These are phyloP conservation scores for Coniochaeta prunicola DNA, from an alignment of 2,329 filamentous ascomycete genomes.

Conservation along the genomic window DNA sequence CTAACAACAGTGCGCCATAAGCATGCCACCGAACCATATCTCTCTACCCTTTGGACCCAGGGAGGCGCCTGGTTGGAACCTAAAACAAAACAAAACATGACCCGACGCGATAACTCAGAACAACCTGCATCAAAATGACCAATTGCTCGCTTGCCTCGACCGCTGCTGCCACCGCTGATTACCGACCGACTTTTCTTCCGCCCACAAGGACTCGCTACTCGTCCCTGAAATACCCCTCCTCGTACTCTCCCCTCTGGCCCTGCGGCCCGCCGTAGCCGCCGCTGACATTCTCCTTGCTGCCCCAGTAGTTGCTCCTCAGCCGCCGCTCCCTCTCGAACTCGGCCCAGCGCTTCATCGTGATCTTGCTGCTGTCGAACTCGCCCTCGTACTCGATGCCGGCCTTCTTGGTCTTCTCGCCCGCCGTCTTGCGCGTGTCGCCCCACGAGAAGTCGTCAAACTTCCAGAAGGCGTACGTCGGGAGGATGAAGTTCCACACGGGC, in stretches of 20 bases:
- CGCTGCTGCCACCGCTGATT: neutral
- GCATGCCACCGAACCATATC: neutral
- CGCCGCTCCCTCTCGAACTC: constrained; percentile 77
- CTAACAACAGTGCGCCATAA: neutral
- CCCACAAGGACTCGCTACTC: neutral
- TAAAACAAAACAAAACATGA: neutral
- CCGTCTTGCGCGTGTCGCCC: constrained; percentile 96
- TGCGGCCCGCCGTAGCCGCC: constrained; percentile 13
- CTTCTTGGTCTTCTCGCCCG: constrained; percentile 82
- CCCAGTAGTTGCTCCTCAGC: constrained; percentile 42
- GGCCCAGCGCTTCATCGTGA: constrained; percentile 98
- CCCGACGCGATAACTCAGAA: too few species aligned
- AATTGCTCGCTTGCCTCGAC: neutral
- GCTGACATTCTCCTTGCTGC: constrained; percentile 42
- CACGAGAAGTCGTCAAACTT: constrained; percentile 99
- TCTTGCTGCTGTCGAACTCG: constrained; percentile 97
- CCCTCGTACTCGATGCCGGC: constrained; percentile 82
- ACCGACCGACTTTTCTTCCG: too few species aligned
- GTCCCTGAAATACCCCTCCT: neutral
- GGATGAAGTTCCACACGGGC: constrained; percentile 95
- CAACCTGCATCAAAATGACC: neutral
- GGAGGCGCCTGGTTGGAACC: neutral
- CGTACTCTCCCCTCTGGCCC: neutral
- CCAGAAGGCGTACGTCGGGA: constrained; percentile 94
- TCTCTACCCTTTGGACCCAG: neutral